Evolutionary conservation across 805 yeast species (phyloP), one percentile per base, ranked within the genome.

Genomic region (Pichia scutulata): DNA sequence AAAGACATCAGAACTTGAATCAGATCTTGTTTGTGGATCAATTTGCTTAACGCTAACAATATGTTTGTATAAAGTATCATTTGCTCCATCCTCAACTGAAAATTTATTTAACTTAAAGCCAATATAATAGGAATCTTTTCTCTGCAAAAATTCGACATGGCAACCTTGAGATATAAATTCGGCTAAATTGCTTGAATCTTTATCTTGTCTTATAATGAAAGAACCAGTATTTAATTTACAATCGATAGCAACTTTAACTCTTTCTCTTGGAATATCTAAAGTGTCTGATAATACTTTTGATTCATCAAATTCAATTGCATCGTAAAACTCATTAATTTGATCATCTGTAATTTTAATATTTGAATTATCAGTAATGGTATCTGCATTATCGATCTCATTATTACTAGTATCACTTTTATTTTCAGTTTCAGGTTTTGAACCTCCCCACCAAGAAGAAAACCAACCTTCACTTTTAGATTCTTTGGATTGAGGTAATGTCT

Each of bases 281-380:
- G 83, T 70, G 26, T 80, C 80, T 1, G 73, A 60, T 1, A 77
- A 49, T 1, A 70, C 71, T 45, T 76, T 72, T 21, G 73, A 67
- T 54, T 90, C 96, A 57, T 90, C 87, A 57, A 83, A 90, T 55
- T 90, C 99, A 55, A 93, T 90, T 0, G 97, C 95, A 53, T 88
- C 95, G 61, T 89, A 90, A 21, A 93, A 72, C 52, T 95, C 99
- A 61, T 88, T 76, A 55, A 87, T 76, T 61, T 93, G 97, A 57
- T 89, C 96, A 14, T 88, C 96, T 0, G 93, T 80, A 64, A 93
- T 77, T 7, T 72, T 70, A 25, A 82, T 28, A 28, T 28, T 63
- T 24, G 45, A 13, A 26, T 46, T 19, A 24, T n/a, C 21, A 7
- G 19, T 22, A 2, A 61, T 52, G 1, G 60, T 25, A 4, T 52